Base-by-base conservation (phyloP, 2,329 filamentous ascomycete genomes). In the Graphilbum sp. region DNA sequence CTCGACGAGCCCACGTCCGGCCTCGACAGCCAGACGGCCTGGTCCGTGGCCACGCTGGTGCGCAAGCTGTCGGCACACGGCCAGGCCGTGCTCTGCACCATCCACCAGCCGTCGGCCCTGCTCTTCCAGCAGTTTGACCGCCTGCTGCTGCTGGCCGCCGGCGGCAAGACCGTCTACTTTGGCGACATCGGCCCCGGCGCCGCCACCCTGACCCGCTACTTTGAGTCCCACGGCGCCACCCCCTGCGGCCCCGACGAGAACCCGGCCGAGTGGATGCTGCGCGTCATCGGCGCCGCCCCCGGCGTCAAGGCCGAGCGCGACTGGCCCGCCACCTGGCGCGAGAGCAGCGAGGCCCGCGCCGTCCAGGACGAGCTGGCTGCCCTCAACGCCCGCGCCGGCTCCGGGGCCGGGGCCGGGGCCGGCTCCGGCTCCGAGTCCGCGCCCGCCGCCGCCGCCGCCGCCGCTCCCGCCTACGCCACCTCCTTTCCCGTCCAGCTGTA, bases 251-350 rank as follows among this genome's bases (percentile, higher is more conserved):
- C 60, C 2, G 71, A 72, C 9, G 79, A 78, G 29, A 92, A 90
- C 57, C 83, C 83, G 6, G 83, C 83, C 24, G 83, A 90, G 56
- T 85, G 77, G 74, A 86, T 87, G 79, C 55, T 75, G 34, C 63
- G 69, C 45, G 67, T 68, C 4, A 71, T 74, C 35, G 67, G 69
- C 41, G 76, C 75, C 13, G 75, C 75, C 1, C 74, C 76, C 1
- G 76, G 75, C 37, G 72, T 72, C 11, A 54, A 66, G 37, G 69
- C 69, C 15, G 67, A 76, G 13, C 58, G 75, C 36, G 69, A 81
- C 52, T 82, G 77, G 77, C 67, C 67, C 51, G 53, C 69, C 36
- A 43, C 24, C 2, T 45, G 43, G 7, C 52, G 59, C 9, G 61
- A 63, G 34, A 51, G 58, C 15, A 56, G 55, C 39, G 59, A 58